Evolutionary conservation across 768 basidiomycete genomes (phyloP).

Genomic region (Mycena pura): DNA sequence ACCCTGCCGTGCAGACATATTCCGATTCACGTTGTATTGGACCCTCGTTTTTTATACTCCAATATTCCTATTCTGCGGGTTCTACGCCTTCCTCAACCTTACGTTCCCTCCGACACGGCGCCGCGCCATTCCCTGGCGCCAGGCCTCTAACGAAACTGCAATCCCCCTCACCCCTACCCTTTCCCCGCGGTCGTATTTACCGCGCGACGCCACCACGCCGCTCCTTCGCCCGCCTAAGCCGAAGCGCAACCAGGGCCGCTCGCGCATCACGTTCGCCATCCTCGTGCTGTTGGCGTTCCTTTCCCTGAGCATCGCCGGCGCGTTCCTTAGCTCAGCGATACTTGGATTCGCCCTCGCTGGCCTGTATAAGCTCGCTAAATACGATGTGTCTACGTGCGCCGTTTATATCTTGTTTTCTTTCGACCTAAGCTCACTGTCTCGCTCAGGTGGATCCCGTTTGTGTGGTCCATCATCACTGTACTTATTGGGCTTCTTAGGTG

Average conservation of each 20-base stretch:
- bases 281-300: slow-evolving; percentile 53
- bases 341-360: slow-evolving; percentile 53
- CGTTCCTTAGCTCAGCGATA: slow-evolving; percentile 53
- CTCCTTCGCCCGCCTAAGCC: slow-evolving; percentile 20
- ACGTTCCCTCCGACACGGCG: slow-evolving; percentile 49
- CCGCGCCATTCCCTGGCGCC: background rate
- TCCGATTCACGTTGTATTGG: slow-evolving; percentile 62
- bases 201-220: slow-evolving; percentile 10
- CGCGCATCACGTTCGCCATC: slow-evolving; percentile 53
- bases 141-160: slow-evolving; percentile 8
- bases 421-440: background rate
- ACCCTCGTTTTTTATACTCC: slow-evolving; percentile 57
- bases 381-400: slow-evolving; percentile 61
- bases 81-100: slow-evolving; percentile 59
- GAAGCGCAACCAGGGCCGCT: slow-evolving; percentile 47
- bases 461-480: slow-evolving; percentile 28
- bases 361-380: slow-evolving; percentile 51
- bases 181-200: no score
- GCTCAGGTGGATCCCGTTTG: slow-evolving; percentile 31
- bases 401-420: slow-evolving; percentile 6
- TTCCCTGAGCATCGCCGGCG: slow-evolving; percentile 49
- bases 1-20: slow-evolving; percentile 45
- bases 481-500: slow-evolving; percentile 27
- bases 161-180: slow-evolving; percentile 24
- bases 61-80: slow-evolving; percentile 54